Conservation (phyloP, 2,329 filamentous ascomycete species). For the Nemania sp. region DNA sequence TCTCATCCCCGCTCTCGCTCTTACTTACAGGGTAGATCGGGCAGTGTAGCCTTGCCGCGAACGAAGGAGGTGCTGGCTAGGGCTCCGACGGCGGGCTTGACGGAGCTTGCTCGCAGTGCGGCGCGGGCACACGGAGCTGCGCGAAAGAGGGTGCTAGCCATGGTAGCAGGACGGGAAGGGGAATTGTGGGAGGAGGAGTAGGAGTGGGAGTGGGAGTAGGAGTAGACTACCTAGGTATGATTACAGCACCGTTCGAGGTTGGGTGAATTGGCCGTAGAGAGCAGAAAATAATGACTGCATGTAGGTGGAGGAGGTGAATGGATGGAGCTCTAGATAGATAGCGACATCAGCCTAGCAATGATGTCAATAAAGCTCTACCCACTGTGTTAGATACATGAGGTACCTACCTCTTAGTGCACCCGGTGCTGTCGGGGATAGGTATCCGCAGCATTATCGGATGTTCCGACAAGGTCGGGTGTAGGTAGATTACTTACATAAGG, state of each 20-base stretch:
- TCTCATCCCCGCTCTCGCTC: neutral
- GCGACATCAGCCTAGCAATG: too few relatives aligned
- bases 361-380: conserved; percentile 27
- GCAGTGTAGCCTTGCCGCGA: conserved; percentile 91
- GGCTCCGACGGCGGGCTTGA: conserved; percentile 68
- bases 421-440: conserved; percentile 2
- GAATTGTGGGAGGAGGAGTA: conserved; percentile 31
- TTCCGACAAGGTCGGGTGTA: too few relatives aligned
- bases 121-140: conserved; percentile 75
- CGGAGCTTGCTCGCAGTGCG: conserved; percentile 74
- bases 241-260: neutral
- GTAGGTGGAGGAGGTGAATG: neutral
- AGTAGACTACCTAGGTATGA: too few relatives aligned
- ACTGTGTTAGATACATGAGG: conserved; percentile 2
- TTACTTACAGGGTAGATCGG: conserved; percentile 81
- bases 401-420: neutral
- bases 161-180: too few relatives aligned
- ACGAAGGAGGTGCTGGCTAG: conserved; percentile 81
- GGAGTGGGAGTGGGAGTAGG: too few relatives aligned
- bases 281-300: neutral
- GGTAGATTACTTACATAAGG: too few relatives aligned
- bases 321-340: conserved; percentile 3
- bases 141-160: conserved; percentile 83
- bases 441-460: conserved; percentile 17
- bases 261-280: conserved; percentile 4